Evolutionary conservation across 2,329 filamentous ascomycete genomes (phyloP), one percentile per base, ranked within the genome.

Genomic region (Sarocladium oryzae): DNA sequence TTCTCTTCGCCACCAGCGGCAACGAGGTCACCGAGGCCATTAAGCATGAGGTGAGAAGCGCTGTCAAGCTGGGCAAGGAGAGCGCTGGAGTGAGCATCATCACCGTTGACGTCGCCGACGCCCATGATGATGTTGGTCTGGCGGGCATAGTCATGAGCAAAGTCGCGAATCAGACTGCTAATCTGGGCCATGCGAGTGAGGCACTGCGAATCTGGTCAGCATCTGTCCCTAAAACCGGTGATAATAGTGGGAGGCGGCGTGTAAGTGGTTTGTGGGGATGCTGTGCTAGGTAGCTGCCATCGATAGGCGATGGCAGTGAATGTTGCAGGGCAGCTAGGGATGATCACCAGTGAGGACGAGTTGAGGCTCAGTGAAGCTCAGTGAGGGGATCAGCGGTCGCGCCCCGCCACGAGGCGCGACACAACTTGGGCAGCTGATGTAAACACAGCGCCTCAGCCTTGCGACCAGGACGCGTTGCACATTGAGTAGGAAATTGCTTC

Each of bases 51-150:
- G 58, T 70, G 68, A 52, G 71, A 69, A 64, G 64, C 68, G 75
- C 68, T 72, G 53, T 83, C 78, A 51, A 82, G 73, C 53, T 77
- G 75, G 50, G 77, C 70, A 26, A 79, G 66, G 33, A 70, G 58
- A 49, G 71, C 67, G 32, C 72, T 71, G 26, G 43, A 48, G 28
- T 67, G 66, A 38, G 64, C 66, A 57, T 71, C 71, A 56, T 80
- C 77, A 59, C 70, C 71, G 48, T 73, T 75, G 60, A 70, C 77
- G 71, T 79, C 82, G 58, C 84, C 84, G 23, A 96, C 82, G 58
- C 84, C 84, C 23, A 96, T 79, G 45, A 95, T 81, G 7, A 89
- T 84, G 67, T 91, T 89, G 60, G 88, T 90, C 75, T 96, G 89
- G 64, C 89, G 86, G 63, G 95, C 81, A 71, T 95, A 96, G 60